Conservation (phyloP, 179 eudicot genomes). For the Drosera spatulata region DNA sequence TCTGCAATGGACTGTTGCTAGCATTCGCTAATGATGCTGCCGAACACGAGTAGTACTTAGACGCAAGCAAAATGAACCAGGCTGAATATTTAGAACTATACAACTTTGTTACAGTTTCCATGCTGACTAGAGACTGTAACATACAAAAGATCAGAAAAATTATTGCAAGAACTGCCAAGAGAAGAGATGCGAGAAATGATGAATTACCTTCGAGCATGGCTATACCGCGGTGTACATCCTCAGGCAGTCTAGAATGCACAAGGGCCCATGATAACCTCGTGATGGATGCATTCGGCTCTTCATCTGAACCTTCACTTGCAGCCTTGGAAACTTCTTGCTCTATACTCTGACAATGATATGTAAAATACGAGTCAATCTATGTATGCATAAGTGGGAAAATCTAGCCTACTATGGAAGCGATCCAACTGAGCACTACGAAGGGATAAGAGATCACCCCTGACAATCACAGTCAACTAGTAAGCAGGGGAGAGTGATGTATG, state of each 20-base stretch:
- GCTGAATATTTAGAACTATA: too few relatives aligned
- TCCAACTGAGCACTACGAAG: too few relatives aligned
- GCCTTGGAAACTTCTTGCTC: slow-evolving; percentile 61
- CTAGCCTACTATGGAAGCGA: too few relatives aligned
- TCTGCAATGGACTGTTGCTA: slow-evolving; percentile 42
- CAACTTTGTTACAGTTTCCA: too few relatives aligned
- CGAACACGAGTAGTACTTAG: slow-evolving; percentile 5
- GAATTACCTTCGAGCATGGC: slow-evolving; percentile 73
- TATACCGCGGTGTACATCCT: slow-evolving; percentile 71
- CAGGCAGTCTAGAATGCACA: slow-evolving; percentile 51
- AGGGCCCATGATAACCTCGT: slow-evolving; percentile 74
- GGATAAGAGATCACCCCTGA: too few relatives aligned
- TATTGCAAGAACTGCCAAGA: too few relatives aligned
- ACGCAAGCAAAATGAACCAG: background rate
- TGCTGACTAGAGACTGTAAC: too few relatives aligned
- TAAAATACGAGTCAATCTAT: slow-evolving; percentile 1
- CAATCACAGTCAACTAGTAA: too few relatives aligned
- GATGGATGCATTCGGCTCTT: slow-evolving; percentile 33
- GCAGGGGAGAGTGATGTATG: too few relatives aligned
- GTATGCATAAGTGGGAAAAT: background rate
- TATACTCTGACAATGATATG: slow-evolving; percentile 28
- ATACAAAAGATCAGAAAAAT: too few relatives aligned
- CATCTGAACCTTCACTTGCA: slow-evolving; percentile 35
- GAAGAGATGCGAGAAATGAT: too few relatives aligned
- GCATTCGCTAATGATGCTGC: slow-evolving; percentile 59